Conservation (phyloP, 192 early-diverging fungal species). For the Coemansia sp. region DNA sequence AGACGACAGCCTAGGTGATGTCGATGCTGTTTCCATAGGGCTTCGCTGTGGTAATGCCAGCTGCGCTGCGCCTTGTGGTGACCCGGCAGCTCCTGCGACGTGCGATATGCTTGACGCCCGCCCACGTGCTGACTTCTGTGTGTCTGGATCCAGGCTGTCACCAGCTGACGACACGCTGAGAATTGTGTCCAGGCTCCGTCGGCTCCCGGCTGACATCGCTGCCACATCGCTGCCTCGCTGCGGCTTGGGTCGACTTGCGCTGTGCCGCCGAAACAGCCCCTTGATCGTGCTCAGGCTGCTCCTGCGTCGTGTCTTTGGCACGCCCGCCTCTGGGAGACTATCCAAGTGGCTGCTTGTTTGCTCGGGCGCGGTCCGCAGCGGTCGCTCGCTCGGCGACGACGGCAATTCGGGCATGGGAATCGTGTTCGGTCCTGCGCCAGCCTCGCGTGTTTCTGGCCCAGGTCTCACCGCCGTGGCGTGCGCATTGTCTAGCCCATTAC, state of each 20-base stretch:
- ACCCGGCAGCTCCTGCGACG: neutral
- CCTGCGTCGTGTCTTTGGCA: slow-evolving; percentile 12
- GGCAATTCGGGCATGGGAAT: slow-evolving; percentile 13
- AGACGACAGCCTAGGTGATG: slow-evolving; percentile 12
- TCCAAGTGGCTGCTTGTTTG: neutral
- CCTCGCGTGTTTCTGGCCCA: neutral
- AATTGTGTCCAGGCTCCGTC: slow-evolving; percentile 14
- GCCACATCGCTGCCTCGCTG: neutral
- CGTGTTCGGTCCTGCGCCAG: neutral
- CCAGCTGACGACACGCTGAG: slow-evolving; percentile 1
- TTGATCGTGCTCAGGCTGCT: slow-evolving; percentile 33
- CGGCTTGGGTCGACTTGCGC: slow-evolving; percentile 2
- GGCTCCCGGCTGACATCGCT: neutral
- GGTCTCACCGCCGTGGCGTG: slow-evolving; percentile 5
- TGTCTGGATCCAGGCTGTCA: no score
- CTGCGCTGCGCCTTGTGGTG: neutral
- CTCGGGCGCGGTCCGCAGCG: neutral
- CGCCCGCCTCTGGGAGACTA: neutral
- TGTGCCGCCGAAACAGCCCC: slow-evolving; percentile 30
- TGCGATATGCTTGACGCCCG: slow-evolving; percentile 1
- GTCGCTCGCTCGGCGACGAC: slow-evolving; percentile 1
- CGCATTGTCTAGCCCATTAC: neutral
- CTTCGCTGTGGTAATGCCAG: slow-evolving; percentile 1
- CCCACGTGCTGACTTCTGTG: neutral
- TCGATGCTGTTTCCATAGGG: slow-evolving; percentile 3